Evolutionary conservation across 2,329 filamentous ascomycete species (phyloP).

Genomic region (Aspergillus unguis): DNA sequence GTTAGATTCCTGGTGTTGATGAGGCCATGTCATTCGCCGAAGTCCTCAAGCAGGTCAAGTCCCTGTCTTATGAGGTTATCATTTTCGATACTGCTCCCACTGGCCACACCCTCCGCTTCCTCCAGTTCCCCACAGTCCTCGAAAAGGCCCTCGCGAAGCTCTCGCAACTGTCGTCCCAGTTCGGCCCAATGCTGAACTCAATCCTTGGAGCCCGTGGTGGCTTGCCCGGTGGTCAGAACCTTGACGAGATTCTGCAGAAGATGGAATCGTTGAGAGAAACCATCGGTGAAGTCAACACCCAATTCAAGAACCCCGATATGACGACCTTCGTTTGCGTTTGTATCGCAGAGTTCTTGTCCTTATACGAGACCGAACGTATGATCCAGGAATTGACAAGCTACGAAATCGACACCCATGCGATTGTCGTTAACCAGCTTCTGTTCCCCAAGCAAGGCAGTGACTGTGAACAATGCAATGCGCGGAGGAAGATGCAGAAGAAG

Average conservation of each 20-base stretch:
- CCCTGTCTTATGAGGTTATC: constrained; percentile 96
- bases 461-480: constrained; percentile 92
- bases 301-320: constrained; percentile 95
- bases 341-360: constrained; percentile 91
- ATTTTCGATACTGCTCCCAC: constrained; percentile 99
- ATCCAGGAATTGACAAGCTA: constrained; percentile 95
- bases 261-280: constrained; percentile 91
- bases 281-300: constrained; percentile 91
- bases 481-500: constrained; percentile 98
- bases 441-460: constrained; percentile 81
- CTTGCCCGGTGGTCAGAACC: constrained; percentile 86
- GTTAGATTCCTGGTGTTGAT: constrained; percentile 94
- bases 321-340: constrained; percentile 98
- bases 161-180: constrained; percentile 88
- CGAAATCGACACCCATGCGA: constrained; percentile 92
- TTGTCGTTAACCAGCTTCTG: constrained; percentile 96
- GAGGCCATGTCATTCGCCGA: constrained; percentile 99
- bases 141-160: constrained; percentile 98
- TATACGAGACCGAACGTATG: constrained; percentile 99
- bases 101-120: constrained; percentile 95
- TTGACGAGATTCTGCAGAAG: constrained; percentile 89
- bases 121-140: constrained; percentile 96
- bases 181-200: constrained; percentile 91
- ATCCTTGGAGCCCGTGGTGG: constrained; percentile 75
- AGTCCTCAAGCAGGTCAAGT: constrained; percentile 98